phyloP scores from a whole-genome alignment of 2,329 filamentous ascomycete species.

The Alternaria panax region DNA sequence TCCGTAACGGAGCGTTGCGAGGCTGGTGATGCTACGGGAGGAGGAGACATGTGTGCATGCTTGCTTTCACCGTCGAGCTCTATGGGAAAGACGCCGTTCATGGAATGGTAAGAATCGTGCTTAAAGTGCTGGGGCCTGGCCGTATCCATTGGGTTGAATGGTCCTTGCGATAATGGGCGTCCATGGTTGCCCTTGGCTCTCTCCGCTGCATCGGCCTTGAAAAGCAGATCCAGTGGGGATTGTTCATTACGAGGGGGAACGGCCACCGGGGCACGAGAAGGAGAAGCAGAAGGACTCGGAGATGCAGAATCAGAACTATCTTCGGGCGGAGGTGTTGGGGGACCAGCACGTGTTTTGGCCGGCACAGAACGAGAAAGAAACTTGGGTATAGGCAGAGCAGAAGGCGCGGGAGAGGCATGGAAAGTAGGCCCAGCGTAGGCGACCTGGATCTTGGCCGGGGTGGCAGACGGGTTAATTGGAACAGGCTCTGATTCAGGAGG shows the following conservation, averaged over 20 bases:
- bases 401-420: constrained; percentile 91
- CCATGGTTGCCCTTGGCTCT: constrained; percentile 67
- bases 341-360: constrained; percentile 53
- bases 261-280: constrained; percentile 57
- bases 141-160: constrained; percentile 22
- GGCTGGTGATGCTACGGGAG: constrained; percentile 31
- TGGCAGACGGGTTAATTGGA: constrained; percentile 31
- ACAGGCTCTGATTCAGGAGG: constrained; percentile 38
- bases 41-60: constrained; percentile 29
- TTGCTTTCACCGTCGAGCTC: constrained; percentile 64
- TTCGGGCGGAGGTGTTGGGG: constrained; percentile 61
- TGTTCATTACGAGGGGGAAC: constrained; percentile 61
- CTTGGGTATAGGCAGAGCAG: constrained; percentile 86
- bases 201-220: constrained; percentile 84
- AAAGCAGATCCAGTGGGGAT: constrained; percentile 88
- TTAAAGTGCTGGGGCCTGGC: constrained; percentile 47
- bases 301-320: constrained; percentile 53
- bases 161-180: constrained; percentile 31
- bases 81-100: constrained; percentile 68
- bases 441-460: constrained; percentile 47
- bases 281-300: constrained; percentile 58
- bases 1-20: constrained; percentile 41
- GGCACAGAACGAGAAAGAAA: constrained; percentile 81
- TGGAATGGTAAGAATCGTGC: constrained; percentile 55
- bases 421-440: constrained; percentile 94